phyloP scores from a whole-genome alignment of 208 protist genomes.

The Acanthamoeba culbertsoni region DNA sequence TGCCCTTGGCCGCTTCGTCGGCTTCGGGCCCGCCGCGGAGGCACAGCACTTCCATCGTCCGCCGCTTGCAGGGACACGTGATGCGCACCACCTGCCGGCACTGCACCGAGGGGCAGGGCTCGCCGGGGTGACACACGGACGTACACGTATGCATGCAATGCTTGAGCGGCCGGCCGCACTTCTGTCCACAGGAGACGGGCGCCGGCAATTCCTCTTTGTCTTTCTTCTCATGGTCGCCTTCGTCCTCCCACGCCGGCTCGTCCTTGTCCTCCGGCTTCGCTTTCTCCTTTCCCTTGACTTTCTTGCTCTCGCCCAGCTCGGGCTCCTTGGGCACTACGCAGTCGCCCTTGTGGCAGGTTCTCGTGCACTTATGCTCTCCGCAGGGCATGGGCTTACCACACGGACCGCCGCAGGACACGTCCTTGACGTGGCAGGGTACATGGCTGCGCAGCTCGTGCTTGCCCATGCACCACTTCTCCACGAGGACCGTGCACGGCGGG shows the following conservation, averaged over 20 bases:
- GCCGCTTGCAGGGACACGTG: slow-evolving; percentile 70
- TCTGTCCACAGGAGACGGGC: slow-evolving; percentile 64
- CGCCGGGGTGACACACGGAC: slow-evolving; percentile 65
- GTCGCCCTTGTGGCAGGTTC: slow-evolving; percentile 32
- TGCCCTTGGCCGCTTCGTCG: neutral
- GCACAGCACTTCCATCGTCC: slow-evolving; percentile 69
- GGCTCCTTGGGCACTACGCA: slow-evolving; percentile 60
- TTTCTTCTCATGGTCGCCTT: neutral
- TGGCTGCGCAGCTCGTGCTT: slow-evolving; percentile 70
- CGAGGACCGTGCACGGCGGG: slow-evolving; percentile 51
- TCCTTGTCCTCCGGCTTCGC: slow-evolving; percentile 40
- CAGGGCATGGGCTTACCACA: slow-evolving; percentile 75
- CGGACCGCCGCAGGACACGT: slow-evolving; percentile 32
- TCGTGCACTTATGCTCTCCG: slow-evolving; percentile 59
- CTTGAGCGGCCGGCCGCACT: slow-evolving; percentile 50
- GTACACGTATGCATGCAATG: slow-evolving; percentile 67
- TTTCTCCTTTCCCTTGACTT: neutral
- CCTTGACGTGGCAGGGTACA: slow-evolving; percentile 67
- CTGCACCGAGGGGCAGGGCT: slow-evolving; percentile 63
- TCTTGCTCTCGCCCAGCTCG: neutral
- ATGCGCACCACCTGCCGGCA: slow-evolving; percentile 49
- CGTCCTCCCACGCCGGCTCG: slow-evolving; percentile 22
- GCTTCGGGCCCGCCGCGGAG: slow-evolving; percentile 37
- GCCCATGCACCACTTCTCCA: slow-evolving; percentile 71
- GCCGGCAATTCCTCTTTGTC: neutral